A percentile compares a stretch with the other conserved stretches of the same genome.
Evolutionary conservation across 2,329 filamentous ascomycete species (phyloP).

Genomic region (Penicillium italicum): DNA sequence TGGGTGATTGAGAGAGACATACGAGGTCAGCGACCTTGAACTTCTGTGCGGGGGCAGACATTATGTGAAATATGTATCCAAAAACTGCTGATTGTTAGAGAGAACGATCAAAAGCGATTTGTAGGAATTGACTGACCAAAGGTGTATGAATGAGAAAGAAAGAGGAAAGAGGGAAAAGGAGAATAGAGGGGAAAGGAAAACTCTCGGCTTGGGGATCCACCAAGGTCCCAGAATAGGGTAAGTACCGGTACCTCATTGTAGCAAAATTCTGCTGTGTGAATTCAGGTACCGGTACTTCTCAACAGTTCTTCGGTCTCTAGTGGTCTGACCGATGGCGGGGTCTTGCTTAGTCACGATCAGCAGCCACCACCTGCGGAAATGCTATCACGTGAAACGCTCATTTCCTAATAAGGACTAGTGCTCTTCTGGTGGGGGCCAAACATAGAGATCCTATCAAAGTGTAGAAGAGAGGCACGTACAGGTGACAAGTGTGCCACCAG

Average conservation of each 20-base stretch:
- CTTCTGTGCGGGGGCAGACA: slow-evolving; percentile 77
- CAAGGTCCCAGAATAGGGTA: neutral
- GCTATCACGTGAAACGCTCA: neutral
- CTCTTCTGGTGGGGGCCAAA: neutral
- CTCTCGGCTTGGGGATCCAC: slow-evolving; percentile 11
- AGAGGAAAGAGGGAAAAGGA: slow-evolving; percentile 12
- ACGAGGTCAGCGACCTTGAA: slow-evolving; percentile 98
- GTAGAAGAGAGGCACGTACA: neutral
- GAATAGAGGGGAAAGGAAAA: slow-evolving; percentile 19
- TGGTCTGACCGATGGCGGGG: slow-evolving; percentile 13
- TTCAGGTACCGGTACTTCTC: slow-evolving; percentile 12
- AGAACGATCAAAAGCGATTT: neutral
- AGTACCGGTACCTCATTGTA: slow-evolving; percentile 1
- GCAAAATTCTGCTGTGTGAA: neutral
- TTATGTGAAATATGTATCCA: slow-evolving; percentile 39
- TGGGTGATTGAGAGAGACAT: slow-evolving; percentile 29
- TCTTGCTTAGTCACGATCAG: neutral
- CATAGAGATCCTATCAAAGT: neutral
- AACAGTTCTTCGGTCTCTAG: slow-evolving; percentile 2
- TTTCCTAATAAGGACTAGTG: neutral
- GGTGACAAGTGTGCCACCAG: neutral
- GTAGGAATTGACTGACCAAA: slow-evolving; percentile 5
- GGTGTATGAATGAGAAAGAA: slow-evolving; percentile 10
- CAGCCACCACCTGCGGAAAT: neutral
- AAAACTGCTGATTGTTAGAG: slow-evolving; percentile 10